Evolutionary conservation across 805 yeast genomes (phyloP).

Genomic region (Monosporozyma servazzii): DNA sequence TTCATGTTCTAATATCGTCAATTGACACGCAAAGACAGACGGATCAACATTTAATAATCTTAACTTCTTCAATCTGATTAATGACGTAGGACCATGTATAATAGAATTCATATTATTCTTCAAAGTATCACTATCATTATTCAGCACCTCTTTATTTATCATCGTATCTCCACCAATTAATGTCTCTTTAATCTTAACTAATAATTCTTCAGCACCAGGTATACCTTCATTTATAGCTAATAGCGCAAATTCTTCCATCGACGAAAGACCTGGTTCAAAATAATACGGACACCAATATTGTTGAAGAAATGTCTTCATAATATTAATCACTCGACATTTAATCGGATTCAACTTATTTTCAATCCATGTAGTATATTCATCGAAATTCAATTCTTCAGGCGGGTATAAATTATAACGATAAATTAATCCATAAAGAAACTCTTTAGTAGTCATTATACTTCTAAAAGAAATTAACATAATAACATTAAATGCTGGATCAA

Average conservation of each 20-base stretch:
- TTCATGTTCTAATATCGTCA: slow-evolving; percentile 69
- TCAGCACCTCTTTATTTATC: slow-evolving; percentile 45
- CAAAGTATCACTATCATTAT: neutral
- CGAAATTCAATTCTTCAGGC: slow-evolving; percentile 80
- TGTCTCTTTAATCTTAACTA: slow-evolving; percentile 32
- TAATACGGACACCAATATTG: slow-evolving; percentile 63
- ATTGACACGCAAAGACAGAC: slow-evolving; percentile 70
- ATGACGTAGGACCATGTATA: neutral
- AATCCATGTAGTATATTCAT: slow-evolving; percentile 72
- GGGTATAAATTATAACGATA: slow-evolving; percentile 63
- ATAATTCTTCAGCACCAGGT: slow-evolving; percentile 36
- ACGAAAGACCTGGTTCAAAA: slow-evolving; percentile 36
- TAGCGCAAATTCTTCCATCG: slow-evolving; percentile 35
- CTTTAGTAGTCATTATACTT: slow-evolving; percentile 60
- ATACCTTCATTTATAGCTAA: slow-evolving; percentile 34
- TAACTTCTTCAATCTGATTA: slow-evolving; percentile 26
- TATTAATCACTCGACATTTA: slow-evolving; percentile 52
- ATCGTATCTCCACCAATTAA: slow-evolving; percentile 41
- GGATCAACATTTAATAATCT: slow-evolving; percentile 63
- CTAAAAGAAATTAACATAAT: slow-evolving; percentile 68
- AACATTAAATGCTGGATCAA: slow-evolving; percentile 55
- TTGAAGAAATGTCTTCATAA: slow-evolving; percentile 57
- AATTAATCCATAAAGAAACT: slow-evolving; percentile 49
- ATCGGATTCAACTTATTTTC: slow-evolving; percentile 61
- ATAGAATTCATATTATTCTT: neutral